phyloP scores from a whole-genome alignment of 139 green algal species.

The Tetradesmus lagerheimii region DNA sequence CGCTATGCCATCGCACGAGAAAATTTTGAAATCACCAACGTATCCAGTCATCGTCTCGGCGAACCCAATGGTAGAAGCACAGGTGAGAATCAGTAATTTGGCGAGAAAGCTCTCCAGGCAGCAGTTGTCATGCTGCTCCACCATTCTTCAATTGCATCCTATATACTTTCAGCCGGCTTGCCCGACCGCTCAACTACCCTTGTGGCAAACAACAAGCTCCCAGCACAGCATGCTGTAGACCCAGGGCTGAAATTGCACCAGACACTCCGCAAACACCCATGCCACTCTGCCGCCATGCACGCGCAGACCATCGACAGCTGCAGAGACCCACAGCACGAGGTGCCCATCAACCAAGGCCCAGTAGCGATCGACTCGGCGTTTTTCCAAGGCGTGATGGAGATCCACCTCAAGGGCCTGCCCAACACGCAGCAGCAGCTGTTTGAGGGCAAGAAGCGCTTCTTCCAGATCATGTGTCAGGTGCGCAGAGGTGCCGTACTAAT shows the following conservation, averaged over 20 bases:
- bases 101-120: background rate
- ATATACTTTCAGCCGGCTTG: too few species aligned
- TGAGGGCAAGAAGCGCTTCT: conserved; percentile 53
- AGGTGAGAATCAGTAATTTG: conserved; percentile 19
- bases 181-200: too few species aligned
- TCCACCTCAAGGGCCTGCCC: conserved; percentile 39
- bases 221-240: too few species aligned
- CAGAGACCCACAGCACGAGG: conserved; percentile 20
- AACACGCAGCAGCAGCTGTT: conserved; percentile 43
- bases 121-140: background rate
- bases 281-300: too few species aligned
- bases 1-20: conserved; percentile 42
- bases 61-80: conserved; percentile 42
- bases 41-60: conserved; percentile 33
- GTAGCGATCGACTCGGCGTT: conserved; percentile 19
- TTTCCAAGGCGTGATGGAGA: conserved; percentile 41
- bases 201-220: too few species aligned
- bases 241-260: too few species aligned
- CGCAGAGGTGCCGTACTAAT: too few species aligned
- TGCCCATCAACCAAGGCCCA: conserved; percentile 27
- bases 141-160: too few species aligned
- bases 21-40: background rate
- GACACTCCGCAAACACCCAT: too few species aligned
- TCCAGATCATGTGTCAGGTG: conserved; percentile 50
- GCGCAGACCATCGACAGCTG: background rate